Evolutionary conservation across 331 rosid genomes (phyloP).

Genomic region (Prunus yedoensis): DNA sequence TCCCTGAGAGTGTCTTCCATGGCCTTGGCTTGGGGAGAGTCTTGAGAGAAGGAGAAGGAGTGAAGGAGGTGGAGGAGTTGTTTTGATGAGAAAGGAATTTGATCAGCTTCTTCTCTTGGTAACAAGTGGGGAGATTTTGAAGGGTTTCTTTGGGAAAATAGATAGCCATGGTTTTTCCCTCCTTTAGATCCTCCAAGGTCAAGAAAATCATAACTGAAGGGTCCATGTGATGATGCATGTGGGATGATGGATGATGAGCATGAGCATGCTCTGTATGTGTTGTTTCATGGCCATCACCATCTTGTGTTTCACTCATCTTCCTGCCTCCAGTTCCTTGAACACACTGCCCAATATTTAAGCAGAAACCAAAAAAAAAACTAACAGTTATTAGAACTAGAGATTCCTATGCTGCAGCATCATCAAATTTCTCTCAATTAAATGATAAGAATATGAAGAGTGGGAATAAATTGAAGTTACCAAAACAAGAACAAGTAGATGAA

Average conservation of each 20-base stretch:
- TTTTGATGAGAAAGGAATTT: constrained; percentile 60
- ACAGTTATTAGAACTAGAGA: too few species aligned
- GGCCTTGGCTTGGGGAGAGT: constrained; percentile 63
- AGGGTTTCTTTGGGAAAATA: constrained; percentile 55
- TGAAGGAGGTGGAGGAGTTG: constrained; percentile 45
- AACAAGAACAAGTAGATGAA: constrained; percentile 13
- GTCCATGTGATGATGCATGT: constrained; percentile 37
- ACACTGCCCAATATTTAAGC: constrained; percentile 27
- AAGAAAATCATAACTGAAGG: constrained; percentile 55
- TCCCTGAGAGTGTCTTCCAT: constrained; percentile 49
- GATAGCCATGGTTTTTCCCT: constrained; percentile 51
- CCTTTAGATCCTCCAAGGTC: constrained; percentile 42
- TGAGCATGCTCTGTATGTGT: not conserved
- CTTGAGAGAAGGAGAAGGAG: constrained; percentile 40
- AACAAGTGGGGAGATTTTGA: constrained; percentile 41
- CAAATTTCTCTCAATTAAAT: too few species aligned
- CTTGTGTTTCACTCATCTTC: constrained; percentile 11
- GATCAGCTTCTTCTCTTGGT: constrained; percentile 51
- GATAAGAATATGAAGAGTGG: not conserved
- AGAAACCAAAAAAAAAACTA: not conserved
- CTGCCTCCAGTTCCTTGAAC: constrained; percentile 27
- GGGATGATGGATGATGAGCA: not conserved
- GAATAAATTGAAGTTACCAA: constrained; percentile 5
- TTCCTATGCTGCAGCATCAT: too few species aligned
- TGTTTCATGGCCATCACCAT: not conserved